Base-by-base conservation (phyloP, 768 basidiomycete genomes). In the Agaricus blazei region DNA sequence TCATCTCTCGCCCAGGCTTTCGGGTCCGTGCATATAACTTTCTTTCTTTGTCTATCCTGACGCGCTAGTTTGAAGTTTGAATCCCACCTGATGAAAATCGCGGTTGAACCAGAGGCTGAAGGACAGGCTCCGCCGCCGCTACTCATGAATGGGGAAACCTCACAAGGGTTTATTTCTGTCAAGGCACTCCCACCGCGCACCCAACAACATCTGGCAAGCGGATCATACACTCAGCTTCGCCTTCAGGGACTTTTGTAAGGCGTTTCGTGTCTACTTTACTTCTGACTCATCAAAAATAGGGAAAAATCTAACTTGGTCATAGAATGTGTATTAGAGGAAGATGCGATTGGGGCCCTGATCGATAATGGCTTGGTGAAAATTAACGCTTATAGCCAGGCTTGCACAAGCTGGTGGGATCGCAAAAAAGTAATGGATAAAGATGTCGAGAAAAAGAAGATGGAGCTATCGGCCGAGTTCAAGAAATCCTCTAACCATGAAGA, bases 1-100 rank as follows among this genome's bases (percentile, higher is more conserved):
- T 81, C 1, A 62, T 65, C 1, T 62, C 67, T 6, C 69, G 70
- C 14, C 65, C 68, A 4, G 81, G 82, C 0, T 82, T 82, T 60
- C 68, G 64, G 60, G 82, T 82, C 60, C 12, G 67, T 47, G 11
- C 31, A 2, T 48, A 3, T 15, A 19, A 23, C 28, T 19, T 15
- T 49, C 2, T 26, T 9, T 12, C 29, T n/a, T 8, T 14, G 15
- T 6, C 31, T 1, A 27, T 26, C 14, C 8, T 2, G 8, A 4
- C 27, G 23, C 19, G 19, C 0, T 11, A 34, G 31, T 34, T 14
- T 48, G 8, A 55, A 55, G 54, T 12, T 55, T 23, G 27, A 29
- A 4, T 56, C 54, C 9, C 4, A 28, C 4, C 40, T 49, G 12
- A 44, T 50, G 40, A 29, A 31, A 44, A 19, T 44, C 2, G 9